Conservation (phyloP, 1,284 basidiomycete genomes). For the Schizophyllum commune region DNA sequence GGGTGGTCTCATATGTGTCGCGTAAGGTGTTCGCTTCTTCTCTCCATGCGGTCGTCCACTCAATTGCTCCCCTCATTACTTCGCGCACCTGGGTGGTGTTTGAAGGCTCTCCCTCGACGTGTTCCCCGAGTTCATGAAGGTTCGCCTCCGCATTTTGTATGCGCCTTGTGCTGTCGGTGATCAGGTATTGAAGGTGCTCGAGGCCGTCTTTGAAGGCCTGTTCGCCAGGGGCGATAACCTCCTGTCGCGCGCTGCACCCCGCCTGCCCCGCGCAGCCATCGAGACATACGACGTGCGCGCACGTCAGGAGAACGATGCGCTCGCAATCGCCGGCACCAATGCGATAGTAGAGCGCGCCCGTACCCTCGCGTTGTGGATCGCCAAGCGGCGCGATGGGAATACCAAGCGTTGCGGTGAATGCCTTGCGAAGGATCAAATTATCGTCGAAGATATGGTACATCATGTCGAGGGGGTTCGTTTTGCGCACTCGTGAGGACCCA, state of each 20-base stretch:
- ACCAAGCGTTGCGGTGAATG: constrained; percentile 28
- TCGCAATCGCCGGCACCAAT: constrained; percentile 17
- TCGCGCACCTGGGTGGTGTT: constrained; percentile 18
- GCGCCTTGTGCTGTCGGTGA: constrained; percentile 17
- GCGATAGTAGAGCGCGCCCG: constrained; percentile 24
- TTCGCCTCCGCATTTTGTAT: constrained; percentile 18
- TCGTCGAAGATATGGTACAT: constrained; percentile 7
- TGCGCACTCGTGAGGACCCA: not conserved
- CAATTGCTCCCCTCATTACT: constrained; percentile 17
- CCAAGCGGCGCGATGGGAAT: constrained; percentile 22
- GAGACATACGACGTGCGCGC: constrained; percentile 21
- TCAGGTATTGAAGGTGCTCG: constrained; percentile 21
- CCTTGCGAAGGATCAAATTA: constrained; percentile 18
- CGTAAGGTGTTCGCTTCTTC: constrained; percentile 16
- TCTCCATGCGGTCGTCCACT: constrained; percentile 18
- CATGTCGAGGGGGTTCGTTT: constrained; percentile 11
- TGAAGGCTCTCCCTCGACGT: constrained; percentile 16
- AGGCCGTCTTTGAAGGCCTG: constrained; percentile 21
- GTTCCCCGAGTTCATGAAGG: constrained; percentile 19
- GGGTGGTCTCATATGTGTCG: constrained; percentile 19
- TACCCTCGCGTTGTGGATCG: constrained; percentile 24
- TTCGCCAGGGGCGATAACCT: constrained; percentile 27
- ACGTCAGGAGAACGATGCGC: constrained; percentile 23
- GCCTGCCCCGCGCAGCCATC: constrained; percentile 4
- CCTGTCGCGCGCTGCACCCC: constrained; percentile 22